Conservation (phyloP, 2,329 filamentous ascomycete species). For the Venturia effusa region DNA sequence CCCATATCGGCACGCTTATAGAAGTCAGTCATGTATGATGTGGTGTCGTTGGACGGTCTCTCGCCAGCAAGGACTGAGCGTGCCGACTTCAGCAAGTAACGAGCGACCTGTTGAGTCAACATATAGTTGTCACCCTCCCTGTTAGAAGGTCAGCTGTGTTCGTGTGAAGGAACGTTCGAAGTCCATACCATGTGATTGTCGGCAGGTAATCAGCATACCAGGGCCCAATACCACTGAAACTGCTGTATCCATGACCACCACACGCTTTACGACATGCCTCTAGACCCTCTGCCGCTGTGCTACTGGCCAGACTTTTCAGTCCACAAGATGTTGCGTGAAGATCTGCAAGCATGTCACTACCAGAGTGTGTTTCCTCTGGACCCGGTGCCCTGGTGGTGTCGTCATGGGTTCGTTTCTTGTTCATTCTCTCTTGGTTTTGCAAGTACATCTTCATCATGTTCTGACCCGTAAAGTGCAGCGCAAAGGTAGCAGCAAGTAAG, state of each 20-base stretch:
- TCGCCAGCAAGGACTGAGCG: slow-evolving; percentile 56
- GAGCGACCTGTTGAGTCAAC: slow-evolving; percentile 68
- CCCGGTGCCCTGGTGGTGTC: slow-evolving; percentile 40
- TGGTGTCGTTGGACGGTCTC: slow-evolving; percentile 56
- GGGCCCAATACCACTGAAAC: slow-evolving; percentile 63
- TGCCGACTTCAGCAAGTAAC: slow-evolving; percentile 67
- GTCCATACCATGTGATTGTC: slow-evolving; percentile 47
- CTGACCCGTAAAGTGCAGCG: slow-evolving; percentile 66
- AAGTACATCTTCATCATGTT: slow-evolving; percentile 66
- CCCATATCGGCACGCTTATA: slow-evolving; percentile 56
- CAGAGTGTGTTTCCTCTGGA: slow-evolving; percentile 40
- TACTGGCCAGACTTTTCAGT: slow-evolving; percentile 62
- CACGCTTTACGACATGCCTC: slow-evolving; percentile 66
- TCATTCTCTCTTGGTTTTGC: slow-evolving; percentile 60
- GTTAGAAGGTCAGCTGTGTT: slow-evolving; percentile 35
- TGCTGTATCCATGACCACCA: slow-evolving; percentile 66
- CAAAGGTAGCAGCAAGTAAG: slow-evolving; percentile 61
- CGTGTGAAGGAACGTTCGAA: slow-evolving; percentile 15
- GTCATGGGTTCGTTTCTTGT: slow-evolving; percentile 41
- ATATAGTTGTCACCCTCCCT: slow-evolving; percentile 70
- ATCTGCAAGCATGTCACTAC: slow-evolving; percentile 48
- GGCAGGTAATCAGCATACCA: slow-evolving; percentile 70
- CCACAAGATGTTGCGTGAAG: slow-evolving; percentile 68
- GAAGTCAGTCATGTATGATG: slow-evolving; percentile 54
- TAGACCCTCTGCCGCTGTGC: slow-evolving; percentile 61